Base-by-base conservation (phyloP, 768 basidiomycete species). In the Chalciporus pseudorubinellus region DNA sequence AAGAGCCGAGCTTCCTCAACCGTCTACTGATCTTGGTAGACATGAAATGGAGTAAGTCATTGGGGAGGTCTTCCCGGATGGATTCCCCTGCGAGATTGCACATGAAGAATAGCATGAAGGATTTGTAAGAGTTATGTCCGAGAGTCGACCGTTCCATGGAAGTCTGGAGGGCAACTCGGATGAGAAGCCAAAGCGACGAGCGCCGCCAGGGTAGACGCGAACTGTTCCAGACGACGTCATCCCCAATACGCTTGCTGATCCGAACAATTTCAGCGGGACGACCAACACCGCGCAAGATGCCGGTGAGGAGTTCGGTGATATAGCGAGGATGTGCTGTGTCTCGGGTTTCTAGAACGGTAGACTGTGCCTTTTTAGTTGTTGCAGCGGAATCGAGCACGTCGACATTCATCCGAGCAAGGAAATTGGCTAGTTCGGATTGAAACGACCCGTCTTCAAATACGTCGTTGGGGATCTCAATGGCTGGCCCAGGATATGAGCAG, bases 401-500 rank as follows among this genome's bases (percentile, higher is more conserved):
- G 1, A 56, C 40, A 39, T 70, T 52, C 58, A 58, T 62, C 8
- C 68, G 60, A 2, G 55, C 59, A 9, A 80, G 64, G 51, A 77
- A 75, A 61, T 33, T 46, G 7, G 66, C 62, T 1, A 79, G 59
- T 26, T 76, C 68, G 12, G 53, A 31, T 5, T 60, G 63, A 48
- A 77, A 74, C 0, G 38, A 33, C 4, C 56, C 42, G 21, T 72
- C 59, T 14, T 70, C 55, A 16, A 70, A 60, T 9, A 61, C 51
- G 14, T 52, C 31, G 41, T 62, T 45, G n/a, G 69, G 63, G 34
- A 79, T 28, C 12, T 64, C 44, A 24, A 76, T 62, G 4, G 75
- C 72, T 16, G 74, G 72, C 3, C 71, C 72, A 5, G 78, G 78
- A 58, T 70, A 79, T 0, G 67, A 68, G 22, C 72, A 70, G 16